Evolutionary conservation across 176 grass and related monocot species (phyloP).

Genomic region (Oryza officinalis): DNA sequence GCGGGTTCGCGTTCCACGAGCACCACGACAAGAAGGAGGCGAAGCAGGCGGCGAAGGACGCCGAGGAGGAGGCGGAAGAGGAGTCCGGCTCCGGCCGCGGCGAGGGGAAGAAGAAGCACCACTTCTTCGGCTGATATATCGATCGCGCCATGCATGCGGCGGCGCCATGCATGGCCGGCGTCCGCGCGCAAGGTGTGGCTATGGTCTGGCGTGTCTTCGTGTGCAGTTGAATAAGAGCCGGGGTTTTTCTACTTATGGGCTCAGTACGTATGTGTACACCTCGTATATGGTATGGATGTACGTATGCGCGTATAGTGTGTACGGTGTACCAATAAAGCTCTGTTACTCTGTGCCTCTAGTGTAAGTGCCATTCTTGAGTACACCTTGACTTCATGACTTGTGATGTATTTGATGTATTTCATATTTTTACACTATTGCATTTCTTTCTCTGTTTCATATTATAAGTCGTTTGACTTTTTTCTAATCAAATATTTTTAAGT

Average conservation of each 20-base stretch:
- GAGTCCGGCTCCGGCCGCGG: conserved; percentile 24
- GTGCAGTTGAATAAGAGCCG: background rate
- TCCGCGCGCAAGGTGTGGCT: too few relatives aligned
- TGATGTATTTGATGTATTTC: too few relatives aligned
- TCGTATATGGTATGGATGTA: background rate
- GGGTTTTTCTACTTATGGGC: background rate
- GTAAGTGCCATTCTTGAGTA: too few relatives aligned
- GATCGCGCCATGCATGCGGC: background rate
- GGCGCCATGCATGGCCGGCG: too few relatives aligned
- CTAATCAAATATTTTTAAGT: too few relatives aligned
- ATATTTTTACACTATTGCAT: too few relatives aligned
- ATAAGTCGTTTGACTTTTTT: too few relatives aligned
- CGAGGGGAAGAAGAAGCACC: conserved; percentile 86
- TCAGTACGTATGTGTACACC: background rate
- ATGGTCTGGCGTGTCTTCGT: too few relatives aligned
- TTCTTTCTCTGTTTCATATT: too few relatives aligned
- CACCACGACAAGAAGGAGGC: conserved; percentile 74
- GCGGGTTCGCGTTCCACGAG: conserved; percentile 80
- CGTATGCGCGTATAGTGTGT: background rate
- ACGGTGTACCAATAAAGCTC: too few relatives aligned
- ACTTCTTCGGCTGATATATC: conserved; percentile 46
- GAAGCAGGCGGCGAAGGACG: conserved; percentile 49
- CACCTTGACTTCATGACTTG: too few relatives aligned
- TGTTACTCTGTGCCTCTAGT: too few relatives aligned
- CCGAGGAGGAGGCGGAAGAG: conserved; percentile 28